Base-by-base conservation (phyloP, 1,284 basidiomycete genomes). In the Microbotryum lychnidis-dioicae region DNA sequence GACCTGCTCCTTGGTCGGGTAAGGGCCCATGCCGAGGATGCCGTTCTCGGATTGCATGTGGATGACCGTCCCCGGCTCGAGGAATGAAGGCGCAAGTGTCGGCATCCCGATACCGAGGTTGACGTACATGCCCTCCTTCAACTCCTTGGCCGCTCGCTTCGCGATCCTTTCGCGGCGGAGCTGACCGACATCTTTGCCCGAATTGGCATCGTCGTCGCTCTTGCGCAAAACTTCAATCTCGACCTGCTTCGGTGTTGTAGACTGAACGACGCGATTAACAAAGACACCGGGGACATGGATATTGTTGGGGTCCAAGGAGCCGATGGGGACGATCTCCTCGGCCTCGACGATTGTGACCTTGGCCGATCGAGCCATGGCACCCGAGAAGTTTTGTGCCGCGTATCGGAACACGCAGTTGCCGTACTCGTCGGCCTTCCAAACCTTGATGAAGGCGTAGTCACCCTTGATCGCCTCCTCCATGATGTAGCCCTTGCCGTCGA, bases 31-130 rank as follows among this genome's bases (percentile, higher is more conserved):
- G 53, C 91, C 69, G 66, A 97, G 80, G 65, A 96, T 87, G 62
- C 91, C 91, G 72, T 97, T 97, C 80, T 97, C 91, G 71, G 88
- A 91, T 76, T 97, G 92, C 71, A 93, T 75, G 87, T 89, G 92
- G 46, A 96, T 89, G 58, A 83, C 83, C n/a, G 89, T 84, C 56
- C 84, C 87, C 54, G 84, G 80, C 52, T 83, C 82, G 57, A 92
- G 75, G 77, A 87, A 87, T 74, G 89, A 84, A 9, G 91, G 89
- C 20, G 92, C 89, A 16, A 96, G 81, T 27, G 89, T 94, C n/a
- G 92, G 91, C 85, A 96, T 96, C 42, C 91, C 91, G 55, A 80
- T 77, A 31, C 78, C 70, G 46, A 71, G 62, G 62, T 71, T 71
- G 65, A 70, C 69, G 56, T 63, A 67, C 65, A 65, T 66, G 6